Percentiles rank a stretch among this genome's conserved stretches.
Conservation (phyloP, 176 grass and related monocot genomes). For the Olyra latifolia region DNA sequence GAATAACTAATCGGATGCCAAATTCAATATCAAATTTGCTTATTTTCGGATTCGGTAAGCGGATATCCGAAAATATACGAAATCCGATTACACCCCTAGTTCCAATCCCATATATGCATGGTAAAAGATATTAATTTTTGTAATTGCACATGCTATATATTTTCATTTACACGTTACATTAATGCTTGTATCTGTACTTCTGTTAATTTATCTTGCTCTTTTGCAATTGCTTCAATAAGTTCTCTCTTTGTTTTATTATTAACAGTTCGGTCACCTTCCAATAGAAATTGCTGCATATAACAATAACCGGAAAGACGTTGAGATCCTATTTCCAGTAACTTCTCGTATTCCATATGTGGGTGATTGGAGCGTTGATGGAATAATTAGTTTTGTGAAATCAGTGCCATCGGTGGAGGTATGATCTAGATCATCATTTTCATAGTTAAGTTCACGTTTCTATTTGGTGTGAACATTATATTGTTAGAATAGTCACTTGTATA, state of each 20-base stretch:
- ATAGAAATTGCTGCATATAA: slow-evolving; percentile 37
- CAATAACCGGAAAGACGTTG: slow-evolving; percentile 25
- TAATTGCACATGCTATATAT: too few relatives aligned
- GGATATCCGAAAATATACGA: too few relatives aligned
- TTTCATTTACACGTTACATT: neutral
- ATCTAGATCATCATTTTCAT: neutral
- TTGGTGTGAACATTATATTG: neutral
- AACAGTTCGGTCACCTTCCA: slow-evolving; percentile 25
- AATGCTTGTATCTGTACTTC: neutral
- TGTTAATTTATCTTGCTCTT: neutral
- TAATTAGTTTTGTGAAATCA: slow-evolving; percentile 27
- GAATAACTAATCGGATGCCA: too few relatives aligned
- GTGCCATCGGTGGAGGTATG: neutral
- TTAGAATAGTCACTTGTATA: too few relatives aligned
- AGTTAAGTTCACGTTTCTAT: slow-evolving; percentile 6
- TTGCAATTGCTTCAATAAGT: neutral
- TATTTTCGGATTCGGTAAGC: too few relatives aligned
- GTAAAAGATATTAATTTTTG: too few relatives aligned
- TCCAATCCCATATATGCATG: too few relatives aligned
- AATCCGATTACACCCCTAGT: too few relatives aligned
- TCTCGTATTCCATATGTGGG: slow-evolving; percentile 19
- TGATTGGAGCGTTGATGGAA: slow-evolving; percentile 47
- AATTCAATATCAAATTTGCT: too few relatives aligned
- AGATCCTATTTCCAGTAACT: slow-evolving; percentile 39
- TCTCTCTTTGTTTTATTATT: neutral